Base-by-base conservation (phyloP, 495 filamentous ascomycete genomes). In the Aspergillus biplanus region DNA sequence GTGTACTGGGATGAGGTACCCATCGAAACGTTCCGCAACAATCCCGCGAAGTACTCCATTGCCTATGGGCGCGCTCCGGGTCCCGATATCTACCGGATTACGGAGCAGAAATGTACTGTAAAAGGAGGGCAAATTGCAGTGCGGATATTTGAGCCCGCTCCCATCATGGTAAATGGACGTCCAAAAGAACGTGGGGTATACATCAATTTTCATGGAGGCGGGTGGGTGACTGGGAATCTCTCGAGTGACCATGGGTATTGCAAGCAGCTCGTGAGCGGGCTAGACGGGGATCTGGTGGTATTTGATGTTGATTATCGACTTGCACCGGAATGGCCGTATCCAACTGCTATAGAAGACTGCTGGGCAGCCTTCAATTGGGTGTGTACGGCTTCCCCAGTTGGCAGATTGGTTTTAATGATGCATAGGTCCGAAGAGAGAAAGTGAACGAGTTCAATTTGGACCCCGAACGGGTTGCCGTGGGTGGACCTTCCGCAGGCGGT, bases 281-380 rank as follows among this genome's bases (percentile, higher is more conserved):
- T 76, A 7, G 68, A 76, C 11, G 75, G 73, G 12, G 61, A 72
- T 16, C 21, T 76, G 52, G 73, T 78, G 18, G 75, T 67, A 3
- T 76, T 78, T 62, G 75, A 76, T 55, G 69, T 76, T 33, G 73
- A 73, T 50, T 78, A 78, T 49, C 68, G 75, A 39, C 62, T 78
- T 18, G 70, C 73, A 2, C 75, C 73, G n/a, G 75, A 78, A 57
- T 11, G 75, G 52, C 65, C 50, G 8, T 77, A 68, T 64, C 75
- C 75, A 0, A 67, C 70, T 33, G 66, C 75, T 1, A 56, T 77
- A 7, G 62, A 77, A 11, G 75, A 76, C 63, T 73, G 72, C 59
- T 78, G 75, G 75, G 39, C 67, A 4, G 75, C 73, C 7, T 78
- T 78, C 46, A 76, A 73, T 16, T 78, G 75, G 75, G 75, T 78